Base-by-base conservation (phyloP, 345 rosid species). In the Sapria himalayana region DNA sequence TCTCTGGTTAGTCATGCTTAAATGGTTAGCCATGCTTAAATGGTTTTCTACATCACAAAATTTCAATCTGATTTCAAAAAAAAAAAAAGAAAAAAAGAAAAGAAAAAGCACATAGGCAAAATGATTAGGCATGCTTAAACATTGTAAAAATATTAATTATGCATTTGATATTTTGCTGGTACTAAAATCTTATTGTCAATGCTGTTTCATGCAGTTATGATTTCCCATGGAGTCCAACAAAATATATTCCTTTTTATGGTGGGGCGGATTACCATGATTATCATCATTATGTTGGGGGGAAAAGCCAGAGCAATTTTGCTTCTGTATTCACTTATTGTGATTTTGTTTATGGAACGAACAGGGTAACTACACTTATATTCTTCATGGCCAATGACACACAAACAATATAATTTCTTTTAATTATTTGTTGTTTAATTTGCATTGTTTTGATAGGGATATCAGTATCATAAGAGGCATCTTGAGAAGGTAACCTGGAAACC, bases 211-310 rank as follows among this genome's bases (percentile, higher is more conserved):
- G 64, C 65, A 82, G 93, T 38, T 89, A 76, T 41, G 91, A 82
- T 55, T 76, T 82, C 43, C 98, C 93, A 16, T 89, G 98, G 98
- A 45, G 46, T 65, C 76, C 80, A 25, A 70, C 91, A 34, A 89
- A 69, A 51, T 79, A 72, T 46, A 79, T 89, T 18, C 98, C 98
- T 25, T 89, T 89, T 57, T 89, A 89, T 41, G 94, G 95, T 25
- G 98, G 98, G 2, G 93, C 98, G 13, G 92, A 89, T 46, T 68
- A 89, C 63, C 98, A 89, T 44, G 98, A 89, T 60, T 89, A 89
- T 50, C 95, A 89, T 59, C 98, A 89, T 55, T 89, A 82, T 48
- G 95, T 89, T 50, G 99, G 99, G 56, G 93, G 73, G 56, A 92
- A 91, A 60, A 84, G 95, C 76, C 99, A 84, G 35, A 84, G 99